Base-by-base conservation (phyloP, 352 stramenopile species). In the Phytopythium sindhum region DNA sequence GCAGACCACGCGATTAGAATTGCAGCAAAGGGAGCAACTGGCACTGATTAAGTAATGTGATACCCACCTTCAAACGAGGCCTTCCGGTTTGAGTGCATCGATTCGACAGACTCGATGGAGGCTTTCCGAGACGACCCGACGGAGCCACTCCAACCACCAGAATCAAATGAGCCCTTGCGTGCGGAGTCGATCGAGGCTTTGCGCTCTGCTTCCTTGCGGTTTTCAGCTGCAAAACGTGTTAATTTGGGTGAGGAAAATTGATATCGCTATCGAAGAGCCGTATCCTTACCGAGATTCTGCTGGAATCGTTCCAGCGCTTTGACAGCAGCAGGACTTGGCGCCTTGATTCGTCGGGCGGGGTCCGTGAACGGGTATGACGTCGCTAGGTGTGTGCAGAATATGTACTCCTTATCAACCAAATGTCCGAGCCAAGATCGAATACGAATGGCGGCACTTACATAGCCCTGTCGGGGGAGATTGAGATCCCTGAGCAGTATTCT, bases 311-410 rank as follows among this genome's bases (percentile, higher is more conserved):
- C 79, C 3, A 90, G 64, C 4, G 81, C 81, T 48, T 83, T 75
- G 11, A 80, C 29, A 21, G 77, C 63, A 10, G 77, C 64, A 37
- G 81, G 65, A 50, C 80, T 86, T 12, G 79, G 64, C 10, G 73
- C 71, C 57, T 73, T 84, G 59, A 80, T 68, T 29, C 64, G 73
- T n/a, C 68, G 57, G 11, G 70, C 65, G 37, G 74, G 78, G 56
- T 90, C 79, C 29, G 77, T 81, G 61, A 90, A 90, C 14, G 81
- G 81, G n/a, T 90, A 90, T 7, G 73, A 68, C 58, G 80, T 88
- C 28, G 67, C 77, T 77, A 57, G 1, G 29, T 11, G n/a, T 23
- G 12, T n/a, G 10, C 44, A 24, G 5, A 29, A 10, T 12, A 31
- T 5, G 10, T 24, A 35, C 6, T 5, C 0, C 31, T 2, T 5